Percentiles rank a stretch among this genome's conserved stretches.
phyloP scores from a whole-genome alignment of 306 rosid species.

The Castanea mollissima region DNA sequence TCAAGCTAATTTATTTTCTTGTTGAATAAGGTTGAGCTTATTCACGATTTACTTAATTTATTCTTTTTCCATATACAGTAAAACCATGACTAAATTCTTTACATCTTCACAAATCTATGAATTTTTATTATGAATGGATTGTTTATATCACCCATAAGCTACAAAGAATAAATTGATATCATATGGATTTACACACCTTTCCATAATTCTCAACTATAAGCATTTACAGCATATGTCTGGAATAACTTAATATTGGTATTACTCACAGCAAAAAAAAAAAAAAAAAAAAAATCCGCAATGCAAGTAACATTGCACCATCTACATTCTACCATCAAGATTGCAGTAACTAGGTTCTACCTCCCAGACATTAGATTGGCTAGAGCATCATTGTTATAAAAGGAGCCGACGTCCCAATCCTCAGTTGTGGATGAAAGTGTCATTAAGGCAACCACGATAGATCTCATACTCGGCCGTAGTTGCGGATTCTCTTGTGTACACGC shows the following conservation, averaged over 20 bases:
- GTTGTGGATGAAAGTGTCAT: conserved; percentile 79
- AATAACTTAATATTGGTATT: background rate
- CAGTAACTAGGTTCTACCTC: conserved; percentile 43
- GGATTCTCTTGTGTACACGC: conserved; percentile 84
- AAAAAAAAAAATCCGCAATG: background rate
- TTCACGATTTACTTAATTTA: too few species aligned
- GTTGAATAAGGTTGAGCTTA: too few species aligned
- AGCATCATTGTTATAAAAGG: conserved; percentile 62
- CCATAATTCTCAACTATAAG: background rate
- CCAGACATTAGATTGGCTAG: conserved; percentile 77
- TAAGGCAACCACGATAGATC: conserved; percentile 79
- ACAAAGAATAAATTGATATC: too few species aligned
- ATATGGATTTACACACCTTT: conserved; percentile 11
- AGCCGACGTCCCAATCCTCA: conserved; percentile 79
- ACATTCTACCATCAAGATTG: background rate
- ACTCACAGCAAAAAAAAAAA: background rate
- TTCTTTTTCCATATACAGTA: too few species aligned
- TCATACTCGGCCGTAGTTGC: conserved; percentile 82
- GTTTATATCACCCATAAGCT: too few species aligned
- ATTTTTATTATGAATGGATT: too few species aligned
- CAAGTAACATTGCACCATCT: background rate
- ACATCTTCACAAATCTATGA: too few species aligned
- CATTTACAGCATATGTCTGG: background rate
- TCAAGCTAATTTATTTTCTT: too few species aligned
- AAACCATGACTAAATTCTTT: too few species aligned